Base-by-base conservation (phyloP, 2,329 filamentous ascomycete species). In the Colletotrichum gloeosporioides region DNA sequence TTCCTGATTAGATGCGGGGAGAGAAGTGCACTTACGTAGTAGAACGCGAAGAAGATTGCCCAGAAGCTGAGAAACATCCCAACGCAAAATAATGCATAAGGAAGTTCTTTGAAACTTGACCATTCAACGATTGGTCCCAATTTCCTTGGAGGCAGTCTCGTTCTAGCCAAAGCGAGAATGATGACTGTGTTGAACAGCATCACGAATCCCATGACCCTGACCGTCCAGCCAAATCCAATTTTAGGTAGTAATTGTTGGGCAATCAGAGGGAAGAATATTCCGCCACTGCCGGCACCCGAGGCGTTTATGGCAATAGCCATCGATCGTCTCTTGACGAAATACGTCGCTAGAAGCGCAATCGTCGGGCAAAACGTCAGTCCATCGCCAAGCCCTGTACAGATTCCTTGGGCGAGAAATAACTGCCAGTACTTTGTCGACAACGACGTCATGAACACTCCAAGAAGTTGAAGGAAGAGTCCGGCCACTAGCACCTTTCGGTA, bases 271-370 rank as follows among this genome's bases (percentile, higher is more conserved):
- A 92, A 94, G 8, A 94, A 86, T 31, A 94, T 84, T 0, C 93
- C 93, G 2, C 93, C 93, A 0, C 90, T 90, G 0, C 88, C 89
- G 34, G 90, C 91, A 1, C 93, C 93, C 0, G 89, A 89, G 0
- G 92, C 90, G 13, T 88, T 87, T 10, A 93, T 86, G 0, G 91
- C 91, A 22, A 94, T 86, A 2, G 92, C 93, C 7, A 93, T 85
- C 0, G 88, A 89, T 4, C 90, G 87, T 18, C 89, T 89, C 34
- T 83, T 88, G 9, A 85, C 85, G 78, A 94, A 94, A 73, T 93
- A 93, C 0, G 91, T 92, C n/a, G 90, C 87, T 12, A 91, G 84
- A 27, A 92, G 82, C 22, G 89, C 87, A 49, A 91, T 79, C 18
- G 87, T 88, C 44, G 91, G 88, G 49, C 87, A 86, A 82, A 91